Percentiles rank a stretch among this genome's conserved stretches.
Evolutionary conservation across 106 monocot species (phyloP).

Genomic region (Dendrobium chrysotoxum): DNA sequence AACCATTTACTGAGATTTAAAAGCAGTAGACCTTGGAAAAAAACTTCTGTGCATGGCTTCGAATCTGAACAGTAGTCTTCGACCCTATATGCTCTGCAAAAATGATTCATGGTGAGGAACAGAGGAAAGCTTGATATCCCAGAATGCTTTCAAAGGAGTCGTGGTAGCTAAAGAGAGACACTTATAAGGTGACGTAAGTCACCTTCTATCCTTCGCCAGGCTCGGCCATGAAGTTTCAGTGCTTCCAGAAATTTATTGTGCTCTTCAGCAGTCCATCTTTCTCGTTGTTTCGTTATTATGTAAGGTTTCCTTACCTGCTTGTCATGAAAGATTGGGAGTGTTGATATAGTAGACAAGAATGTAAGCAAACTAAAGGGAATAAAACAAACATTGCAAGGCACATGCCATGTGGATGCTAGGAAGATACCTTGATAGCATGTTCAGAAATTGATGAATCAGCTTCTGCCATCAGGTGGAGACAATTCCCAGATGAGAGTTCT

Average conservation of each 20-base stretch:
- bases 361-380: too few species aligned
- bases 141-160: too few species aligned
- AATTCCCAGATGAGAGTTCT: background rate
- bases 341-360: background rate
- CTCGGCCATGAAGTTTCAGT: constrained; percentile 18
- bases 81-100: constrained; percentile 21
- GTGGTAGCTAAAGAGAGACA: background rate
- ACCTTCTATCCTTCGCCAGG: constrained; percentile 28
- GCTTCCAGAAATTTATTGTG: constrained; percentile 23
- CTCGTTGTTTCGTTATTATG: constrained; percentile 23
- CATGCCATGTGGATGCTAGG: background rate
- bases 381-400: background rate
- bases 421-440: constrained; percentile 3
- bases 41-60: constrained; percentile 30
- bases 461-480: background rate
- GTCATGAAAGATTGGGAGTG: background rate
- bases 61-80: constrained; percentile 22
- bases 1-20: background rate
- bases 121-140: background rate
- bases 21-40: constrained; percentile 20
- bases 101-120: background rate
- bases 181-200: background rate
- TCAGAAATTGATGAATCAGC: constrained; percentile 1
- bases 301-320: constrained; percentile 27
- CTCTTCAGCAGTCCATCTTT: constrained; percentile 24